Base-by-base conservation (phyloP, 768 basidiomycete genomes). In the Boletus patriciae region DNA sequence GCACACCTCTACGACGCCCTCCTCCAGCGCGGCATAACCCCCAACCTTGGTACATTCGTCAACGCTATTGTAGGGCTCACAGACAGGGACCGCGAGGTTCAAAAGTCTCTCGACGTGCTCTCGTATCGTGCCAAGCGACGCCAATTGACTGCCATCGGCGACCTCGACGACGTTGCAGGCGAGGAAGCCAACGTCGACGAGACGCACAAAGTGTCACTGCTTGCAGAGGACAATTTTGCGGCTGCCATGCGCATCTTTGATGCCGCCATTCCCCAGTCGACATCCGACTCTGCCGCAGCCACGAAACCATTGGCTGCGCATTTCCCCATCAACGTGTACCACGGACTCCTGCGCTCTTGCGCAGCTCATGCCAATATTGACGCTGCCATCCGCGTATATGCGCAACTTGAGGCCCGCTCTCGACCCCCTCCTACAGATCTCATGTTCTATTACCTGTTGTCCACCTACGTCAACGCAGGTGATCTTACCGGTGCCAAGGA, bases 201-300 rank as follows among this genome's bases (percentile, higher is more conserved):
- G 40, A 66, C 66, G 23, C 77, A 77, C 10, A 76, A 82, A 40
- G 71, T 70, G 0, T 58, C 70, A 2, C 78, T 92, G 23, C 73
- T 74, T 21, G 62, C 76, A 29, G 93, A 95, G 67, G 81, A 83
- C 63, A 92, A 89, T 59, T 86, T 93, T 57, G 66, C 75, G 0
- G 80, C 84, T 0, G 92, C 92, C 0, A 75, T 93, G 74, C 79
- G 83, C 16, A 73, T 95, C 16, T 94, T 94, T 70, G 79, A 87
- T 25, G 78, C 83, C 23, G 58, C 69, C 10, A 57, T 66, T 16
- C 71, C 73, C 21, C 57, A 52, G 19, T 21, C 42, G 9, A 9
- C 45, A 21, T 51, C 53, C 15, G 65, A 67, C 42, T 43, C 62
- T 8, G 60, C 66, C 5, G 5, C 29, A 23, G 4, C 5, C n/a